Conservation (phyloP, 345 rosid species). For the Salix purpurea region DNA sequence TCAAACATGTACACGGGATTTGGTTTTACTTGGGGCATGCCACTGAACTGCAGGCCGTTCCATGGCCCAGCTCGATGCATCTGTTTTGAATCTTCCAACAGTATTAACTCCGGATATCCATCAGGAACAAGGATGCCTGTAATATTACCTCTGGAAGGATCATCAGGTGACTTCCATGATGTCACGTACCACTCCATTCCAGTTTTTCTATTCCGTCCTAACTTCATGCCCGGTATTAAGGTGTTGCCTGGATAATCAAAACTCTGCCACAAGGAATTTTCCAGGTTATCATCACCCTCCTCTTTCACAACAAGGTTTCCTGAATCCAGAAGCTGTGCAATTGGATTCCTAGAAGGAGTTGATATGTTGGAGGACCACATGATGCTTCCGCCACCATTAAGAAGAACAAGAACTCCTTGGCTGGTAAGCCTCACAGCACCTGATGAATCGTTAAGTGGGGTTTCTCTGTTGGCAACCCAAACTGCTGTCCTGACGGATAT, state of each 20-base stretch:
- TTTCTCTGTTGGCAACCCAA: no score
- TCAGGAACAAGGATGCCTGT: conserved; percentile 1
- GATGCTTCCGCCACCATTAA: background rate
- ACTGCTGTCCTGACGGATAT: no score
- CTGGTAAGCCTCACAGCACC: no score
- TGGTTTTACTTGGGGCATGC: background rate
- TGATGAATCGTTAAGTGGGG: no score
- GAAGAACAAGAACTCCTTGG: no score
- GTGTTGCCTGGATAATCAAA: background rate
- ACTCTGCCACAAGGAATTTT: no score
- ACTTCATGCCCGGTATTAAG: background rate
- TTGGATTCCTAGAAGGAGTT: background rate
- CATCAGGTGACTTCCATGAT: conserved; percentile 34
- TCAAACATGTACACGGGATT: background rate
- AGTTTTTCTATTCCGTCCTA: background rate
- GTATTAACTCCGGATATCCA: conserved; percentile 24
- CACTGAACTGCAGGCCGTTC: conserved; percentile 25
- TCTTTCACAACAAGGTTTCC: background rate
- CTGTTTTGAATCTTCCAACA: conserved; percentile 8
- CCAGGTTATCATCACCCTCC: no score
- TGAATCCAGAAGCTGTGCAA: background rate
- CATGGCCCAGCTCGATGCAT: conserved; percentile 31
- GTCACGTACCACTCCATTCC: conserved; percentile 6
- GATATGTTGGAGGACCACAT: no score
- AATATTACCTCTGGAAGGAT: conserved; percentile 35